Evolutionary conservation across 2,329 filamentous ascomycete genomes (phyloP).

Genomic region (Curvularia sp.): DNA sequence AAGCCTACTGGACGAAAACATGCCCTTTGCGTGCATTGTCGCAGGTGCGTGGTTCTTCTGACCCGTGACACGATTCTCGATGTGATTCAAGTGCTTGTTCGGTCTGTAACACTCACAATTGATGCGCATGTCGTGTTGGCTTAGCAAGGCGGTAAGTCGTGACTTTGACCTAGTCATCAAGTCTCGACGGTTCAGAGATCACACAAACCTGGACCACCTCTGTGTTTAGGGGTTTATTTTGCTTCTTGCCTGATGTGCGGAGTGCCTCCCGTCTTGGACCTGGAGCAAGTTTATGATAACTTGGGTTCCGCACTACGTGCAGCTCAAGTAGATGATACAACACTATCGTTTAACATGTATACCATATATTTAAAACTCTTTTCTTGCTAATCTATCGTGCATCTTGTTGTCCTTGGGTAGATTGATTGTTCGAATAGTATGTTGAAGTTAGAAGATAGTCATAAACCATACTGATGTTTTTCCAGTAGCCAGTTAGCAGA

Average conservation of each 20-base stretch:
- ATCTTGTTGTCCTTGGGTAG: too few species aligned
- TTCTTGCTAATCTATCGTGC: too few species aligned
- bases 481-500: too few species aligned
- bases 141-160: neutral
- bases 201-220: neutral
- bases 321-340: too few species aligned
- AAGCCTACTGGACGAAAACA: neutral
- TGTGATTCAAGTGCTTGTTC: neutral
- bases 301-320: too few species aligned
- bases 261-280: too few species aligned
- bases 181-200: neutral
- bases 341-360: too few species aligned
- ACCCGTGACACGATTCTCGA: neutral
- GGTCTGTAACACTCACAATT: neutral
- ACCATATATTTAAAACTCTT: too few species aligned
- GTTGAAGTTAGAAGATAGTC: too few species aligned
- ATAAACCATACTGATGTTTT: too few species aligned
- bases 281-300: too few species aligned
- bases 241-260: neutral
- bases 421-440: too few species aligned
- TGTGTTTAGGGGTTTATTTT: neutral
- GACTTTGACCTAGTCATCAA: neutral
- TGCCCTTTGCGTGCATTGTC: neutral
- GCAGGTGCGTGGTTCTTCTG: slow-evolving; percentile 11
- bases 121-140: neutral